These are phyloP conservation scores for Pythium plurisporium DNA, from an alignment of 352 stramenopile genomes.

Conservation along the genomic window DNA sequence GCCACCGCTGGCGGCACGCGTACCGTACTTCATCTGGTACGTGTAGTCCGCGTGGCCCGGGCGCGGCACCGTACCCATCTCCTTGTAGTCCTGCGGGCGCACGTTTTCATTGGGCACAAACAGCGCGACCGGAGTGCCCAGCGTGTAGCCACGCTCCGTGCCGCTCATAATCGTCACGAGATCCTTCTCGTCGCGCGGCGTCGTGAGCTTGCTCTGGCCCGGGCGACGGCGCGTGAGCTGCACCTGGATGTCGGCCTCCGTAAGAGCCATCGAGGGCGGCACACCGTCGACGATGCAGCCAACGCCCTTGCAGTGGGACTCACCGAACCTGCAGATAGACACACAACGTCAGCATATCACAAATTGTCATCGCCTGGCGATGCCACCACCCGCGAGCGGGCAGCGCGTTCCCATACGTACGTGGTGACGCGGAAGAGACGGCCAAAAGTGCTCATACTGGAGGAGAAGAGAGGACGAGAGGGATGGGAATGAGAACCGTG, in stretches of 20 bases:
- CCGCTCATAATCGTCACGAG: constrained; percentile 96
- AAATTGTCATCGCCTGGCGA: neutral
- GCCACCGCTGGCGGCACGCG: constrained; percentile 94
- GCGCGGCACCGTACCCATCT: constrained; percentile 90
- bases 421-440: constrained; percentile 98
- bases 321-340: constrained; percentile 80
- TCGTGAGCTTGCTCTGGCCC: constrained; percentile 98
- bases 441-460: constrained; percentile 92
- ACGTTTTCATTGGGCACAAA: constrained; percentile 98
- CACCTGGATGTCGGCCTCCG: constrained; percentile 94
- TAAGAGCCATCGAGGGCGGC: constrained; percentile 94
- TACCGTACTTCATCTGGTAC: constrained; percentile 99
- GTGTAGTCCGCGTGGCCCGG: constrained; percentile 98
- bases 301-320: constrained; percentile 98
- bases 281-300: constrained; percentile 97
- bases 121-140: constrained; percentile 96
- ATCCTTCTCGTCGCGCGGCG: constrained; percentile 97
- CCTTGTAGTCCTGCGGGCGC: constrained; percentile 94
- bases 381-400: neutral
- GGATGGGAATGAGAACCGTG: neutral
- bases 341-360: neutral
- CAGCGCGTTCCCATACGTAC: constrained; percentile 19
- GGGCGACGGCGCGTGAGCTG: constrained; percentile 96
- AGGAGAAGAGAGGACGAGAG: neutral
- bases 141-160: constrained; percentile 90